Base-by-base conservation (phyloP, 106 monocot genomes). In the Vanilla planifolia region DNA sequence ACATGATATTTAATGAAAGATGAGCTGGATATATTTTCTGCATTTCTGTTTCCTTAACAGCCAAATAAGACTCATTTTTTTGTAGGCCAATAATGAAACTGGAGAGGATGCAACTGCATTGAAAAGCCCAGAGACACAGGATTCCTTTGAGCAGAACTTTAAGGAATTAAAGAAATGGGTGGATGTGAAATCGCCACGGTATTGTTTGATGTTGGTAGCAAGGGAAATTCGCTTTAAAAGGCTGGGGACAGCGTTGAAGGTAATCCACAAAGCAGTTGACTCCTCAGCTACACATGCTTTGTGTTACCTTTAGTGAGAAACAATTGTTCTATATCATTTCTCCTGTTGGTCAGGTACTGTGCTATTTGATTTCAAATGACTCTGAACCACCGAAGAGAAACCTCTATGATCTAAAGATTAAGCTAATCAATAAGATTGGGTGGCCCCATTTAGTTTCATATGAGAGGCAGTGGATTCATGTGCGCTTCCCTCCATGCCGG, bases 131-230 rank as follows among this genome's bases (percentile, higher is more conserved):
- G n/a, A n/a, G n/a, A n/a, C n/a, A 71, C 41, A 73, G 65, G 84
- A 82, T 70, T 22, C 22, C 26, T 91, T 98, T 65, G 98, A 98
- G 35, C 82, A 98, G 60, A 92, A 87, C 63, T 88, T 80, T 23
- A 85, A 79, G 55, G 98, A 92, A 69, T 40, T 98, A 21, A 91
- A 78, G 67, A 98, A 77, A 79, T 98, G 96, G 96, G 96, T 77
- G 33, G 91, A 98, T 61, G 56, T 82, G 27, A 91, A 77, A 74
- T 81, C 81, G 17, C 41, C 73, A 21, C 91, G 82, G 48, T 91
- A 85, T 59, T 51, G 70, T 56, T 67, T 85, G 73, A 71, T 98
- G 1, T 44, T 73, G 30, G 74, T 90, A 8, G 26, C 82, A 35
- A 70, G 78, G 29, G 90, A 96, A 57, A 68, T 65, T 43, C 80